A percentile compares a stretch with the other conserved stretches of the same genome.
Evolutionary conservation across 2,329 filamentous ascomycete genomes (phyloP).

Genomic region (Sarocladium kiliense): DNA sequence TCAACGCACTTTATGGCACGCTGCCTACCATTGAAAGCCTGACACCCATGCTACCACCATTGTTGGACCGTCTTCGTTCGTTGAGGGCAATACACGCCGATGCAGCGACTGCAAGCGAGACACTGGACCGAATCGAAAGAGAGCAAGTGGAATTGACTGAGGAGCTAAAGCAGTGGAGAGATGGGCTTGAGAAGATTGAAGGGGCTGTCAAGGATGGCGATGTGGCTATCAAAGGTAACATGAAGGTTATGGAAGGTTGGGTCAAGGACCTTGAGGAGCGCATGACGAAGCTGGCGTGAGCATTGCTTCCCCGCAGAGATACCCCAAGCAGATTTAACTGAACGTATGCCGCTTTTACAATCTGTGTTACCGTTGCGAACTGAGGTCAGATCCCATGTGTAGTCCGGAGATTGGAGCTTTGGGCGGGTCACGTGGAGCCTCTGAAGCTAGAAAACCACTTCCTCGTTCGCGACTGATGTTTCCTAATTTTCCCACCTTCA

Average conservation of each 20-base stretch:
- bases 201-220: conserved; percentile 66
- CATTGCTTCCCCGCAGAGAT: conserved; percentile 19
- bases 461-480: no score
- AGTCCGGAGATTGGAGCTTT: background rate
- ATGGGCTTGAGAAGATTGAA: conserved; percentile 76
- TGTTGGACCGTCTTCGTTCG: conserved; percentile 81
- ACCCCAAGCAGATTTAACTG: conserved; percentile 20
- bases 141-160: conserved; percentile 75
- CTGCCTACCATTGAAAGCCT: conserved; percentile 84
- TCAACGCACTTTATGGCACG: conserved; percentile 86
- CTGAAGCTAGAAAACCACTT: conserved; percentile 6
- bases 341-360: conserved; percentile 5
- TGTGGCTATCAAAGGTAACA: conserved; percentile 68
- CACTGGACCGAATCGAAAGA: conserved; percentile 70
- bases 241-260: conserved; percentile 82
- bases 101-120: conserved; percentile 75
- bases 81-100: conserved; percentile 80
- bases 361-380: no score
- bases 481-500: no score
- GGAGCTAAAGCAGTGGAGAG: conserved; percentile 83
- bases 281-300: conserved; percentile 53
- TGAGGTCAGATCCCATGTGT: background rate
- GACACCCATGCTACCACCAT: conserved; percentile 74
- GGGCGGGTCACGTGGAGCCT: conserved; percentile 12
- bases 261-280: conserved; percentile 80